These are phyloP conservation scores for Miscanthus sacchariflorus DNA, from an alignment of 202 grass and related monocot species.

Conservation along the genomic window DNA sequence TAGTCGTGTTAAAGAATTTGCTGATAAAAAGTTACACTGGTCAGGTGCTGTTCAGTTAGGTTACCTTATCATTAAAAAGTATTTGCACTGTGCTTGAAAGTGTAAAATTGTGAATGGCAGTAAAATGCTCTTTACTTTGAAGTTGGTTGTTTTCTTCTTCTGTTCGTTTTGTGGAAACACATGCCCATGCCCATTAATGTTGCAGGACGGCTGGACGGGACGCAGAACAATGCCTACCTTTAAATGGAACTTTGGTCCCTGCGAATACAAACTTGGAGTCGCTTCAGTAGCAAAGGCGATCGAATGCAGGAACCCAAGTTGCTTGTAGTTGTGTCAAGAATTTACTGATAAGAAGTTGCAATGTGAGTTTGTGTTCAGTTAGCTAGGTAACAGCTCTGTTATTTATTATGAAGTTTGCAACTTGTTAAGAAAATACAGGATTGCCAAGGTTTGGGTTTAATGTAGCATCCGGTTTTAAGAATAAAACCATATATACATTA, in stretches of 20 bases:
- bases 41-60: conserved; percentile 22
- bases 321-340: too few species aligned
- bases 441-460: too few species aligned
- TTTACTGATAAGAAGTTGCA: too few species aligned
- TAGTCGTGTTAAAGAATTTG: conserved; percentile 35
- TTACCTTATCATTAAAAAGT: not conserved
- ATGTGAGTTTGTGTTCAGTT: too few species aligned
- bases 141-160: not conserved
- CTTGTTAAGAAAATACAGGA: too few species aligned
- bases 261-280: not conserved
- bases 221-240: not conserved
- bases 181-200: not conserved
- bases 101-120: not conserved
- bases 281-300: too few species aligned
- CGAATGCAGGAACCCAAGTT: too few species aligned
- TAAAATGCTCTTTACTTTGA: not conserved
- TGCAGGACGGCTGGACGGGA: not conserved
- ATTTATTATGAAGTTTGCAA: too few species aligned
- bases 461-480: too few species aligned
- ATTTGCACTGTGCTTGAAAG: not conserved
- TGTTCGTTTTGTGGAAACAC: not conserved
- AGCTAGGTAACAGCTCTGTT: too few species aligned
- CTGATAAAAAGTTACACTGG: conserved; percentile 32
- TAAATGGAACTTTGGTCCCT: not conserved
- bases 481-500: too few species aligned